Evolutionary conservation across 1,139 yeast genomes (phyloP).

Genomic region (Citeromyces hawaiiensis): DNA sequence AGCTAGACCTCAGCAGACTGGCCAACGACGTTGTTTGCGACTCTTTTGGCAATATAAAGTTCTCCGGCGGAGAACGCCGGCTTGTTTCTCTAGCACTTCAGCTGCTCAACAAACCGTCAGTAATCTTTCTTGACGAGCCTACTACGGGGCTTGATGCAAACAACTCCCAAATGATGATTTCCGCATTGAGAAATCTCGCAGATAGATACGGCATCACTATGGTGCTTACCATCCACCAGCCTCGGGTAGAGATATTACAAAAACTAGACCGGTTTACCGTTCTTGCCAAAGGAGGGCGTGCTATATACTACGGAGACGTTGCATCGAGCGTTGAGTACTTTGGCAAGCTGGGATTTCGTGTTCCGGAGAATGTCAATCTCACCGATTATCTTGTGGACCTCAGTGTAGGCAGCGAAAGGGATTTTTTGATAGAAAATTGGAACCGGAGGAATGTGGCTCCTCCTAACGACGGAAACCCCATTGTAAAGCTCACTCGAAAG

Average conservation of each 20-base stretch:
- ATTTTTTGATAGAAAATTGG: constrained; percentile 6
- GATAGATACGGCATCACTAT: constrained; percentile 51
- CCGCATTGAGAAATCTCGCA: constrained; percentile 38
- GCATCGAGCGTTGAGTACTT: constrained; percentile 35
- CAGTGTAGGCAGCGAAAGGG: constrained; percentile 16
- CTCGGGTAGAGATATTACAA: constrained; percentile 51
- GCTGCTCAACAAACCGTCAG: constrained; percentile 52
- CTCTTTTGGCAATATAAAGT: constrained; percentile 19
- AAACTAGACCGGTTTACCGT: constrained; percentile 55
- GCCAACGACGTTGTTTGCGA: constrained; percentile 32
- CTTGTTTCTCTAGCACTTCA: constrained; percentile 67
- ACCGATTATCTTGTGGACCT: constrained; percentile 52
- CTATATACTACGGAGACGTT: constrained; percentile 44
- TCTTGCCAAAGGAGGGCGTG: constrained; percentile 53
- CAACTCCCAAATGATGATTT: constrained; percentile 46
- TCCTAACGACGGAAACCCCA: neutral
- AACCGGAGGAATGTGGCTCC: neutral
- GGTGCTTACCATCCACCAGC: constrained; percentile 64
- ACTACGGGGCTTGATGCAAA: constrained; percentile 74
- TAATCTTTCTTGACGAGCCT: constrained; percentile 68
- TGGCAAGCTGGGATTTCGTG: constrained; percentile 22
- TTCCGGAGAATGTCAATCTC: constrained; percentile 29
- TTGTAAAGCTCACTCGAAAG: constrained; percentile 12
- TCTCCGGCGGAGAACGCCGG: constrained; percentile 74
- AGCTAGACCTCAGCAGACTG: constrained; percentile 43